phyloP scores from a whole-genome alignment of 2,329 filamentous ascomycete genomes.

The Colletotrichum incanum region DNA sequence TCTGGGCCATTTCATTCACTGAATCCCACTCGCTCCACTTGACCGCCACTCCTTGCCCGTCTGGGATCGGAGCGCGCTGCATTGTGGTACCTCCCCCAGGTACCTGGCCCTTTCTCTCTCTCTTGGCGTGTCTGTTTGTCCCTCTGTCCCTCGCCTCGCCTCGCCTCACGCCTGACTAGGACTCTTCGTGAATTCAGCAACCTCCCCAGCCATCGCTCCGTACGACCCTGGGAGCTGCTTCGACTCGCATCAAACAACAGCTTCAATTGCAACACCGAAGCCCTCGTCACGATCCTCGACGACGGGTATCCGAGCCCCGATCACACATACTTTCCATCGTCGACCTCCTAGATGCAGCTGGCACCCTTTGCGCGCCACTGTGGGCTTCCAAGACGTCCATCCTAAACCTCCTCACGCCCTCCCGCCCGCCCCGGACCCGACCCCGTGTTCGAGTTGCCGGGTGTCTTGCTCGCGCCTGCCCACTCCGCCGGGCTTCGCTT shows the following conservation, averaged over 20 bases:
- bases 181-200: slow-evolving; percentile 24
- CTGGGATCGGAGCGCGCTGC: slow-evolving; percentile 9
- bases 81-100: not conserved
- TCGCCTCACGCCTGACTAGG: slow-evolving; percentile 23
- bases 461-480: slow-evolving; percentile 1
- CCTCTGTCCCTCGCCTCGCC: slow-evolving; percentile 12
- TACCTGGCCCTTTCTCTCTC: slow-evolving; percentile 13
- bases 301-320: not conserved
- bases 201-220: slow-evolving; percentile 21
- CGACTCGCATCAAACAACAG: slow-evolving; percentile 4
- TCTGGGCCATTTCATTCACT: not conserved
- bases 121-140: not conserved
- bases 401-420: slow-evolving; percentile 11
- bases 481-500: slow-evolving; percentile 30
- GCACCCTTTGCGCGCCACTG: slow-evolving; percentile 23
- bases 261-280: slow-evolving; percentile 25
- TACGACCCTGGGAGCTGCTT: slow-evolving; percentile 9
- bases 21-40: slow-evolving; percentile 2
- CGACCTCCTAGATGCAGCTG: slow-evolving; percentile 23
- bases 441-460: slow-evolving; percentile 5
- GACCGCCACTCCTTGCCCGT: slow-evolving; percentile 1
- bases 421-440: slow-evolving; percentile 10
- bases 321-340: not conserved
- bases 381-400: slow-evolving; percentile 23
- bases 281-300: not conserved